Conservation (phyloP, 441 rosid genomes). For the Erodium texanum region DNA sequence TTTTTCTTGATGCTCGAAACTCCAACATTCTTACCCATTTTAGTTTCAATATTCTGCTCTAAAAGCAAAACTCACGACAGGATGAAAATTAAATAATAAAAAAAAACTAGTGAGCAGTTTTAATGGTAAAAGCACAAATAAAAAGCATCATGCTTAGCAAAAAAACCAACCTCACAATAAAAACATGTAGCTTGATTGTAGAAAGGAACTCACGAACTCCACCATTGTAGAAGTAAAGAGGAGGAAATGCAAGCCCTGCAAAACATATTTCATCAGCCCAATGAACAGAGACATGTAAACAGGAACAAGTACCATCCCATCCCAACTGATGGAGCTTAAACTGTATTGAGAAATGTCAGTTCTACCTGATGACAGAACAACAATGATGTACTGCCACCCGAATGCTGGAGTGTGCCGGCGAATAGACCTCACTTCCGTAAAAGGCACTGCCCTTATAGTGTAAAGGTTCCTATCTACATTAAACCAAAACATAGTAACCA, state of each 20-base stretch:
- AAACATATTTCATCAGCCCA: conserved; percentile 19
- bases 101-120: conserved; percentile 3
- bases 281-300: conserved; percentile 4
- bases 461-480: conserved; percentile 73
- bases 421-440: conserved; percentile 73
- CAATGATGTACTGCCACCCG: conserved; percentile 92
- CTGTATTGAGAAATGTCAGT: neutral
- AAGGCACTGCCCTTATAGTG: conserved; percentile 73
- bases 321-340: neutral
- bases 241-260: conserved; percentile 90
- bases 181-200: conserved; percentile 68
- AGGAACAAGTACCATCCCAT: neutral
- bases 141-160: neutral
- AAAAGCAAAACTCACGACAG: neutral
- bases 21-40: neutral
- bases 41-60: neutral
- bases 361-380: conserved; percentile 84
- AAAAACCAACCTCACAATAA: conserved; percentile 70
- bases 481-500: conserved; percentile 14
- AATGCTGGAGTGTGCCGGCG: conserved; percentile 80
- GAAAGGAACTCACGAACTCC: conserved; percentile 92
- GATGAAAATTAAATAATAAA: no score
- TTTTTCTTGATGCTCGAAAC: neutral
- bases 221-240: conserved; percentile 91
- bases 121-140: neutral